phyloP scores from a whole-genome alignment of 495 filamentous ascomycete species.

The Jackrogersella minutella region DNA sequence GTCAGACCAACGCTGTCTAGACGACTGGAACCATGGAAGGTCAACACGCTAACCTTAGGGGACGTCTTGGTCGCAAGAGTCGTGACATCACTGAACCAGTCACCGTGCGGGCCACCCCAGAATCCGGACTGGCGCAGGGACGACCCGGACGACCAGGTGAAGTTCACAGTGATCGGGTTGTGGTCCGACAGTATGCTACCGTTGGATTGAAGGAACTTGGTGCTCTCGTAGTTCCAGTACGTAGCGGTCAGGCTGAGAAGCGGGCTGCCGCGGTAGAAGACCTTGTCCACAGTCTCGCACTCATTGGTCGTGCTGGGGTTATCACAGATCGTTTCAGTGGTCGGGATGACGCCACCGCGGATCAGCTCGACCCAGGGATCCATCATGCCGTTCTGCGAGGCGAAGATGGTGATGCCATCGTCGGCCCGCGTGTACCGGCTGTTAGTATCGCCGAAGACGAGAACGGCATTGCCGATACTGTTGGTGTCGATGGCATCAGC shows the following conservation, averaged over 20 bases:
- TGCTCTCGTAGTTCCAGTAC: constrained; percentile 58
- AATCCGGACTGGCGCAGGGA: constrained; percentile 56
- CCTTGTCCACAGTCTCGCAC: constrained; percentile 72
- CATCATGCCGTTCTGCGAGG: constrained; percentile 52
- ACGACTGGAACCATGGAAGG: constrained; percentile 58
- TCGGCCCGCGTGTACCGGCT: constrained; percentile 61
- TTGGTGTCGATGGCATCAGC: constrained; percentile 60
- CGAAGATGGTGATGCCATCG: constrained; percentile 60
- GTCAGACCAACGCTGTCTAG: constrained; percentile 61
- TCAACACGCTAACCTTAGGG: constrained; percentile 50
- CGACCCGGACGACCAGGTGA: constrained; percentile 57
- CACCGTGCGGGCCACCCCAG: constrained; percentile 62
- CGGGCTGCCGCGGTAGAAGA: constrained; percentile 63
- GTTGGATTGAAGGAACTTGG: constrained; percentile 59
- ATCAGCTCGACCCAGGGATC: constrained; percentile 64
- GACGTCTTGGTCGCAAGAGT: constrained; percentile 41
- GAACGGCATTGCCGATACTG: constrained; percentile 64
- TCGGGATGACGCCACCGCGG: constrained; percentile 54
- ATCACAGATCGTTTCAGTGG: constrained; percentile 54
- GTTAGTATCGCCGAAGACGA: constrained; percentile 69
- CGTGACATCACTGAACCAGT: constrained; percentile 64
- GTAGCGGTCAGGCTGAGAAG: constrained; percentile 54
- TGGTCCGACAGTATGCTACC: constrained; percentile 67
- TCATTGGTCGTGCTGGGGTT: constrained; percentile 56
- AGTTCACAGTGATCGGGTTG: constrained; percentile 64